phyloP scores from a whole-genome alignment of 257 asterid species.

The Nicotiana obtusifolia region DNA sequence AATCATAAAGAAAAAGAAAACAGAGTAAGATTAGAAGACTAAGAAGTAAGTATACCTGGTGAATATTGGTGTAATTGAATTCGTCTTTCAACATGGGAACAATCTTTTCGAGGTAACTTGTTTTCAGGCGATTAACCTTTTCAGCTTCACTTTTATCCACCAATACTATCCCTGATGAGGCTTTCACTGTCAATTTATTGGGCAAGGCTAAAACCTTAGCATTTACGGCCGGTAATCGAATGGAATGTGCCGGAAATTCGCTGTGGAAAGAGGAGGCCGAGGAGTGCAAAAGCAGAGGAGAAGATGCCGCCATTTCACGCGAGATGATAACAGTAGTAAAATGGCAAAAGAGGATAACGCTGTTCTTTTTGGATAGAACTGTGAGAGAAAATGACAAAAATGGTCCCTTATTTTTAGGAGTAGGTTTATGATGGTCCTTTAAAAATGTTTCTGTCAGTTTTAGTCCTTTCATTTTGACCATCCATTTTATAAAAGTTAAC shows the following conservation, averaged over 20 bases:
- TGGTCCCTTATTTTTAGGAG: too few relatives aligned
- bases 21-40: background rate
- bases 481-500: too few relatives aligned
- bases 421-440: too few relatives aligned
- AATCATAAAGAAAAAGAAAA: background rate
- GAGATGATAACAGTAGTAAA: too few relatives aligned
- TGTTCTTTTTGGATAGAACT: too few relatives aligned
- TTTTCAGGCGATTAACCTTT: slow-evolving; percentile 57
- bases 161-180: slow-evolving; percentile 45
- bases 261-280: slow-evolving; percentile 52
- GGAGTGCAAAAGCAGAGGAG: slow-evolving; percentile 65
- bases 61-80: slow-evolving; percentile 74
- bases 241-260: slow-evolving; percentile 31
- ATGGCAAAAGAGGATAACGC: too few relatives aligned
- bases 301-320: slow-evolving; percentile 55
- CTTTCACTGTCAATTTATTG: slow-evolving; percentile 52
- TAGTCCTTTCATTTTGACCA: too few relatives aligned
- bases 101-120: slow-evolving; percentile 61
- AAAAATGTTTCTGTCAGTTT: too few relatives aligned
- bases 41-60: slow-evolving; percentile 41
- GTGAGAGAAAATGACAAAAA: too few relatives aligned
- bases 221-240: slow-evolving; percentile 32
- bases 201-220: slow-evolving; percentile 9
- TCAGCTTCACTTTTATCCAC: slow-evolving; percentile 84
- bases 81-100: slow-evolving; percentile 79